phyloP scores from a whole-genome alignment of 1,284 basidiomycete genomes.

The Ganoderma resinaceum region DNA sequence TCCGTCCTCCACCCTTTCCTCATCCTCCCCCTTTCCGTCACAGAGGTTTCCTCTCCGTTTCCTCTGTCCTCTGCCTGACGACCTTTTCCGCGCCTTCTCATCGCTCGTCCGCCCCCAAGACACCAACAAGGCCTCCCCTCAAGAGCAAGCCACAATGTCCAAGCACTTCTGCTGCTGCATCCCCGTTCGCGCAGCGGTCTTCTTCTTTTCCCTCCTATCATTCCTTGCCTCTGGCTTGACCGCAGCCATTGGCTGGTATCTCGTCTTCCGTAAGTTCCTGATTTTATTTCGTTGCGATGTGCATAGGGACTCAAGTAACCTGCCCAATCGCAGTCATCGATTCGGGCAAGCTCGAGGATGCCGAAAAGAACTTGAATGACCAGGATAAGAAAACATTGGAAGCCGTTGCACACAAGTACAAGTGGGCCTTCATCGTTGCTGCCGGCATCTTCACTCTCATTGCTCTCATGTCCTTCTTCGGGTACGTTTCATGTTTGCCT shows the following conservation, averaged over 20 bases:
- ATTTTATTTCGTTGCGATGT: neutral
- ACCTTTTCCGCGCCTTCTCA: conserved; percentile 16
- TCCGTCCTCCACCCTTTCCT: neutral
- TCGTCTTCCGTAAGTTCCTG: conserved; percentile 33
- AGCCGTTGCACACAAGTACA: conserved; percentile 28
- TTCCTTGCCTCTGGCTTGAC: conserved; percentile 49
- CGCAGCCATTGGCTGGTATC: conserved; percentile 51
- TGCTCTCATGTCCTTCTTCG: conserved; percentile 55
- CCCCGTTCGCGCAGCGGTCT: conserved; percentile 65
- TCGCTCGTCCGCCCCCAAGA: conserved; percentile 10
- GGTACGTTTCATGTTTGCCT: conserved; percentile 45
- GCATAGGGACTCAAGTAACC: neutral
- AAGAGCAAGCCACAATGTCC: conserved; percentile 32
- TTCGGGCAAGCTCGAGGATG: conserved; percentile 27
- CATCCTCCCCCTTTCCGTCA: conserved; percentile 16
- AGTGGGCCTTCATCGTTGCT: conserved; percentile 54
- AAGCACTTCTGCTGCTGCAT: conserved; percentile 64
- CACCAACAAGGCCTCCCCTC: neutral
- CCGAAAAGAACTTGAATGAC: conserved; percentile 34
- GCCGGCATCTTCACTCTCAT: conserved; percentile 55
- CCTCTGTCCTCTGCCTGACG: conserved; percentile 21
- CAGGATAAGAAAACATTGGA: conserved; percentile 22
- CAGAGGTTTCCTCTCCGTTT: conserved; percentile 17
- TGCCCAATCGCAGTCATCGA: conserved; percentile 29
- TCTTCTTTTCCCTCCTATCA: conserved; percentile 58